Base-by-base conservation (phyloP, 129 eudicot genomes). In the Tagetes erecta region DNA sequence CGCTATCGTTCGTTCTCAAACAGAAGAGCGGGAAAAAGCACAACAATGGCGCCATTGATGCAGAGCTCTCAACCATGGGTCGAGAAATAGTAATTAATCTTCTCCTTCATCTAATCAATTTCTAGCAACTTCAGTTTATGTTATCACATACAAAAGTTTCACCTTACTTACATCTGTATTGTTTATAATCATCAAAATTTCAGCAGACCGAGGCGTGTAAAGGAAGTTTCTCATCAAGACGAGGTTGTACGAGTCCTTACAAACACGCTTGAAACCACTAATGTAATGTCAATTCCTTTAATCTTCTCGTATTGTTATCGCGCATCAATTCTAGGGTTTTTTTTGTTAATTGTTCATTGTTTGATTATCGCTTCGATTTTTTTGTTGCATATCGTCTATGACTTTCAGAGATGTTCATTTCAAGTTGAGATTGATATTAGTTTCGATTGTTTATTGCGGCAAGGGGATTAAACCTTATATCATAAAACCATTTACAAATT, bases 31-130 rank as follows among this genome's bases (percentile, higher is more conserved):
- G 63, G 65, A 72, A 73, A 65, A 64, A 55, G 50, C 14, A 72
- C 64, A 59, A 35, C 37, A 34, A 92, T 94, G 99, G 99, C 97
- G 88, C 99, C 97, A 71, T 50, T 94, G 71, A 3, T 85, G 77
- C 99, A 82, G 87, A 86, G 87, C 88, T 86, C 96, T 74, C 99
- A 94, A 74, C 99, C 86, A 41, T 94, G 99, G 99, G 97, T 94
- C 60, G 99, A 94, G 81, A 94, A 94, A 94, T 94, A 91, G 99
- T 93, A 86, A 37, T 71, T 47, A 13, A 10, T 40, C 64, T 20
- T 59, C 64, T 62, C 37, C 46, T 34, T n/a, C 55, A 6, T n/a
- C 41, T 27, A 27, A 51, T 70, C 38, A 6, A 6, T 36, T 33
- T 12, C 13, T 9, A 5, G 40, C 5, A 14, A 13, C 3, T 57